Percentiles rank a stretch among this genome's conserved stretches.
These are phyloP conservation scores for Fonsecaea nubica DNA, from an alignment of 2,329 filamentous ascomycete species.

Conservation along the genomic window DNA sequence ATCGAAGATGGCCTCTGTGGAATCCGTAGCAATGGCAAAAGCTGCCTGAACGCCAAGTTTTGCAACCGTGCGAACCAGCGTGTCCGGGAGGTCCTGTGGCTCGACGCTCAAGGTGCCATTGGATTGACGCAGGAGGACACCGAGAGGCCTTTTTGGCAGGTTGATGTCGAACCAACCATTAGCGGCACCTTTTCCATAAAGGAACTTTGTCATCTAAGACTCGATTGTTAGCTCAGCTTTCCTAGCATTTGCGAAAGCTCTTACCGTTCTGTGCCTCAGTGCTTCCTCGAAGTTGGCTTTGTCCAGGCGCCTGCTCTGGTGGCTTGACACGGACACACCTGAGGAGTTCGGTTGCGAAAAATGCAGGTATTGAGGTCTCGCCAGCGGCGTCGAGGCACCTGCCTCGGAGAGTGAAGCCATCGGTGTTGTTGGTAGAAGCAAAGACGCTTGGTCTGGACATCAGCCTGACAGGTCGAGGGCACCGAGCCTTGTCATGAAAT, in stretches of 20 bases:
- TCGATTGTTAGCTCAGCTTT: slow-evolving; percentile 29
- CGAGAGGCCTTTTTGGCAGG: slow-evolving; percentile 37
- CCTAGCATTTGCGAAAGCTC: slow-evolving; percentile 32
- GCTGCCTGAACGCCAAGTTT: slow-evolving; percentile 56
- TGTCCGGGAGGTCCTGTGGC: slow-evolving; percentile 48
- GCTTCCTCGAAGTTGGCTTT: slow-evolving; percentile 40
- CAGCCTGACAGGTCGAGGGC: slow-evolving; percentile 29
- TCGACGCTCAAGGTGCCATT: slow-evolving; percentile 52
- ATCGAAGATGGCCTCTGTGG: slow-evolving; percentile 32
- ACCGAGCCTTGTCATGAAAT: slow-evolving; percentile 28
- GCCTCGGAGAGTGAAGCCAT: slow-evolving; percentile 25
- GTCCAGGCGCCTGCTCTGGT: slow-evolving; percentile 32
- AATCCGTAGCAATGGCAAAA: slow-evolving; percentile 54
- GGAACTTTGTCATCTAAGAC: slow-evolving; percentile 42
- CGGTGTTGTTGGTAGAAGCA: slow-evolving; percentile 32
- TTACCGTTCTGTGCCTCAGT: slow-evolving; percentile 41
- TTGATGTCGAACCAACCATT: slow-evolving; percentile 41
- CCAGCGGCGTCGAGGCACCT: slow-evolving; percentile 26
- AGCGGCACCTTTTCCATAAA: slow-evolving; percentile 42
- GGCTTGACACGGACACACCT: slow-evolving; percentile 29
- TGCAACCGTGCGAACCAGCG: slow-evolving; percentile 52
- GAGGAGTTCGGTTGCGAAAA: slow-evolving; percentile 35
- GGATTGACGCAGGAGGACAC: slow-evolving; percentile 50
- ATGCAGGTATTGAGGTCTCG: slow-evolving; percentile 31
- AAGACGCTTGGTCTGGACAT: slow-evolving; percentile 34